These are phyloP conservation scores for Cucurbita pepo DNA, from an alignment of 306 rosid species.

Conservation along the genomic window DNA sequence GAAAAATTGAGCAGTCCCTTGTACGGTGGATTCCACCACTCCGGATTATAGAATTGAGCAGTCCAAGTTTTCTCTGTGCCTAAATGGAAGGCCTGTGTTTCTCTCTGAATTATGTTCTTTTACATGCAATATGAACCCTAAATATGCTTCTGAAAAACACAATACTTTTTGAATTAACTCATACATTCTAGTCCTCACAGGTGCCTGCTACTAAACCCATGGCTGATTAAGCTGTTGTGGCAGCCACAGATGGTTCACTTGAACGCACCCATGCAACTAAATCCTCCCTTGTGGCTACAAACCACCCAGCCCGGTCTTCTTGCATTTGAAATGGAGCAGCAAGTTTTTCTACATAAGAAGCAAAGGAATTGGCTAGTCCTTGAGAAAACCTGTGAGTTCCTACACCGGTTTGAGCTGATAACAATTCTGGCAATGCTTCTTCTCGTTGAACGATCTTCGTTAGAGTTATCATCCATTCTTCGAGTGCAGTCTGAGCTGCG, in stretches of 20 bases:
- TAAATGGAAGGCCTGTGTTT: neutral
- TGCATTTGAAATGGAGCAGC: slow-evolving; percentile 60
- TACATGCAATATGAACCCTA: neutral
- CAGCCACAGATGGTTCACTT: slow-evolving; percentile 12
- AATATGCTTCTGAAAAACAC: neutral
- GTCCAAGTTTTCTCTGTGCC: slow-evolving; percentile 1
- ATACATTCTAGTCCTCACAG: neutral
- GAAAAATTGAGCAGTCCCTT: slow-evolving; percentile 33
- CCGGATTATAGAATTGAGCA: slow-evolving; percentile 31
- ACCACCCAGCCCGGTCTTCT: slow-evolving; percentile 58
- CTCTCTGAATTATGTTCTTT: neutral
- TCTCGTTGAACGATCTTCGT: slow-evolving; percentile 45
- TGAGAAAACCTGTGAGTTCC: slow-evolving; percentile 76
- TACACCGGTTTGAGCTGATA: slow-evolving; percentile 68
- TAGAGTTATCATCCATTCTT: slow-evolving; percentile 87
- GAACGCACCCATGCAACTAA: slow-evolving; percentile 66
- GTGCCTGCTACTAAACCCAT: neutral
- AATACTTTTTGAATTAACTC: neutral
- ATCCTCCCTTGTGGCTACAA: slow-evolving; percentile 65
- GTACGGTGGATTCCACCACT: slow-evolving; percentile 58
- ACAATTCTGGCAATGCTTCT: slow-evolving; percentile 40
- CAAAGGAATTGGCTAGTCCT: slow-evolving; percentile 61
- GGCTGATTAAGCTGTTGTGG: neutral
- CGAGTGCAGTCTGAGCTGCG: slow-evolving; percentile 79
- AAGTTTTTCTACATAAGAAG: slow-evolving; percentile 58